Percentiles rank a stretch among this genome's conserved stretches.
phyloP scores from a whole-genome alignment of 1,139 yeast genomes.

The Hansenula lynferdii region DNA sequence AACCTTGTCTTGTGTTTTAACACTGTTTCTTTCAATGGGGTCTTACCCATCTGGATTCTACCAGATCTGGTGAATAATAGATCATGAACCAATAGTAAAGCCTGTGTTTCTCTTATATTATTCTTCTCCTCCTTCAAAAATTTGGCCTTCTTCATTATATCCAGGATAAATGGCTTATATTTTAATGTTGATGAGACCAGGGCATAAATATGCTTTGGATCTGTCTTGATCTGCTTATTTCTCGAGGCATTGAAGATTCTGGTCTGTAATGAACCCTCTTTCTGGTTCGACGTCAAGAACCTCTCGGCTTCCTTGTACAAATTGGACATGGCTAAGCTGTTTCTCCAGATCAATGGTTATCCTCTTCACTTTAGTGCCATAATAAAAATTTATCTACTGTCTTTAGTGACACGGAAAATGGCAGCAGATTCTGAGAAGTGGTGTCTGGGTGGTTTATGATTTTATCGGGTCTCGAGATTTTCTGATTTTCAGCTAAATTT shows the following conservation, averaged over 20 bases:
- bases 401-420: too few species aligned
- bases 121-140: conserved; percentile 46
- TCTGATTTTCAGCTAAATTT: too few species aligned
- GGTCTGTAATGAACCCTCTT: conserved; percentile 55
- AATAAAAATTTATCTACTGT: too few species aligned
- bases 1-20: conserved; percentile 74
- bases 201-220: conserved; percentile 84
- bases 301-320: conserved; percentile 22
- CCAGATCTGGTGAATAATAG: conserved; percentile 70
- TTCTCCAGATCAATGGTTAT: too few species aligned
- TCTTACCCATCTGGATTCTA: conserved; percentile 85
- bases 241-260: conserved; percentile 58
- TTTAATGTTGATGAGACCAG: conserved; percentile 72
- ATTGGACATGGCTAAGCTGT: conserved; percentile 6
- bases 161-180: conserved; percentile 56
- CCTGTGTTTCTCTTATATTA: conserved; percentile 37
- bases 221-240: conserved; percentile 40
- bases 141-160: conserved; percentile 62
- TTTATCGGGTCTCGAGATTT: too few species aligned
- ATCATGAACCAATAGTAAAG: conserved; percentile 74
- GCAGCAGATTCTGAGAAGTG: too few species aligned
- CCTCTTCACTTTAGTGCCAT: too few species aligned
- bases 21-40: conserved; percentile 78
- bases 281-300: conserved; percentile 17
- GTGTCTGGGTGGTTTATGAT: too few species aligned